Evolutionary conservation across 2,329 filamentous ascomycete genomes (phyloP).

Genomic region (Cladophialophora exuberans): DNA sequence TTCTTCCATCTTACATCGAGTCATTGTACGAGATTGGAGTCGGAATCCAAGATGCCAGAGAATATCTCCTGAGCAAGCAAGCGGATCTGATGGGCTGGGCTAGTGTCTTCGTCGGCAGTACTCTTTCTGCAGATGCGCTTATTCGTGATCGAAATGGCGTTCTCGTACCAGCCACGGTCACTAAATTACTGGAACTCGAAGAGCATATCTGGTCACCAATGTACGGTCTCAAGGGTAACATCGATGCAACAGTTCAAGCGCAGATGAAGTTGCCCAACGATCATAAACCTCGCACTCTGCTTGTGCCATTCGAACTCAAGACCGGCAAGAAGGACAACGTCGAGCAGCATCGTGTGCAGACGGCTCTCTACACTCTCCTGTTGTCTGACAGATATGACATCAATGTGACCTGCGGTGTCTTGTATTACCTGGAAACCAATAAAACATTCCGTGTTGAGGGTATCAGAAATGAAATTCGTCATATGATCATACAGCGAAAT

Average conservation of each 20-base stretch:
- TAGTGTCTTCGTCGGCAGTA: conserved; percentile 71
- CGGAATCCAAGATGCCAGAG: conserved; percentile 70
- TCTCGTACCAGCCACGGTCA: conserved; percentile 79
- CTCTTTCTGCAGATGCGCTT: conserved; percentile 70
- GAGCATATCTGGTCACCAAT: conserved; percentile 98
- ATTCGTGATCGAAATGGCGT: conserved; percentile 79
- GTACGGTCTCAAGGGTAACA: conserved; percentile 96
- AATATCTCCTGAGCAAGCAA: conserved; percentile 82
- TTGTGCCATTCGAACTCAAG: conserved; percentile 93
- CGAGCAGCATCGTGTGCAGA: conserved; percentile 86
- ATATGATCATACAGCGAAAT: conserved; percentile 97
- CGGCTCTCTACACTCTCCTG: conserved; percentile 88
- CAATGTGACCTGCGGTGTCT: conserved; percentile 82
- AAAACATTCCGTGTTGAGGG: conserved; percentile 83
- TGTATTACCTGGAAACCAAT: conserved; percentile 94
- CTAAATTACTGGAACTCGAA: conserved; percentile 92
- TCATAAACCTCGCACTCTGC: conserved; percentile 63
- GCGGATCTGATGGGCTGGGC: conserved; percentile 83
- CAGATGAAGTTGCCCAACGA: conserved; percentile 72
- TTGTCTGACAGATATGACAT: conserved; percentile 93
- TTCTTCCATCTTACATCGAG: conserved; percentile 79
- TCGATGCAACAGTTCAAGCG: conserved; percentile 94
- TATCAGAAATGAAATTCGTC: conserved; percentile 82
- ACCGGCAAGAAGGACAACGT: conserved; percentile 82
- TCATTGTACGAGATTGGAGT: conserved; percentile 87